Base-by-base conservation (phyloP, 1,139 yeast genomes). In the Saccharomyces hybrid region DNA sequence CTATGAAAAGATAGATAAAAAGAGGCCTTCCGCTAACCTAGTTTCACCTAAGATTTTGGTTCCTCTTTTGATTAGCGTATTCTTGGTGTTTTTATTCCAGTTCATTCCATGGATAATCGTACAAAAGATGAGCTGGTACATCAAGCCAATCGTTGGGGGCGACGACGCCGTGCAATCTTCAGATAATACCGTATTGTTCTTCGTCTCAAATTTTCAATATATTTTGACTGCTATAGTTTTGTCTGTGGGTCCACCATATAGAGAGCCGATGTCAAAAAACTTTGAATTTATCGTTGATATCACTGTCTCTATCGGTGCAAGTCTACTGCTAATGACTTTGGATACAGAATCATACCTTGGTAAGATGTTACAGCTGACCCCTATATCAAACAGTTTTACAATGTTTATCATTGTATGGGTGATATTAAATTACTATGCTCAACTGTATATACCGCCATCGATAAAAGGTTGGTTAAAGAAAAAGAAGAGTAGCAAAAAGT, bases 241-340 rank as follows among this genome's bases (percentile, higher is more conserved):
- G 57, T 87, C 96, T 31, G 88, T 83, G 30, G 99, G 99, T 0
- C 95, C 95, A 11, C 99, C 99, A n/a, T 95, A 89, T 69, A 78
- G 99, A 57, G 86, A 88, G 65, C 84, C 95, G 1, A 80, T 87
- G 64, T 70, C 73, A 42, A 77, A 81, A 59, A 93, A 93, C 68
- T 54, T 62, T 8, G 95, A 96, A 7, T 91, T 89, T 65, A 74
- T 93, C 54, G 52, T 76, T 2, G 88, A 91, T 51, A 76, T 88
- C 52, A 61, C 75, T 0, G 60, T 73, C 0, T 79, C 95, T 0
- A 60, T 79, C 0, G 49, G 75, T 1, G 60, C 82, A 7, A 84
- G 91, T 16, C 55, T 75, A 0, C 52, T 68, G 6, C 68, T 86
- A 60, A 83, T 86, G 77, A 57, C 64, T 23, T 69, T 83, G 8